Evolutionary conservation across 1,284 basidiomycete species (phyloP), one percentile per base, ranked within the genome.

Genomic region (Violaceomyces palustris): DNA sequence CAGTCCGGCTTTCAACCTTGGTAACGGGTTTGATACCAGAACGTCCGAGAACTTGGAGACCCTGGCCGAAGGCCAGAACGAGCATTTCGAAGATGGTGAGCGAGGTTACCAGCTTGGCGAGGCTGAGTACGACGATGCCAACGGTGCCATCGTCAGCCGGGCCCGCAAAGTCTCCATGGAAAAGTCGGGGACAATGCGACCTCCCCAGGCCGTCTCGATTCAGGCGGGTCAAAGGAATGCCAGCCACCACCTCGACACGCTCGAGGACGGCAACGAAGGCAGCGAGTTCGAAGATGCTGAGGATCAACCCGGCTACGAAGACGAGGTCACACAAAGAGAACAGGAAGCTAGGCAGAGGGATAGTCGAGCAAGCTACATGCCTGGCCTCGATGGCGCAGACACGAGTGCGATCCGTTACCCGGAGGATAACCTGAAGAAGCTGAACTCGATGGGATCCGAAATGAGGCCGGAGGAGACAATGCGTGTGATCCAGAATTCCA

Each of bases 261-360:
- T 48, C 9, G 50, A 46, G 1, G 50, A 53, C 10, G n/a, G n/a
- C n/a, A n/a, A n/a, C n/a, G 58, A 57, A 18, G 38, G 6, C 10
- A 34, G 33, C 23, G 47, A 55, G 2, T 67, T 67, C 31, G 59
- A 67, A 29, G 64, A 67, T 41, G 62, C 64, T 5, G 62, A 64
- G 28, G 59, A 57, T 21, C 58, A 50, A 12, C 50, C 47, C 1
- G 31, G 31, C 0, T 36, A 23, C 6, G 32, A 19, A 11, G 32
- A 34, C 10, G 17, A 34, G 4, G 32, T 34, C 5, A 4, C 14
- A 12, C 32, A 15, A 5, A 17, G 32, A 32, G 17, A 50, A 50
- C 42, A 53, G 49, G 12, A 57, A 57, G 41, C 25, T 53, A 46
- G 3, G 44, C 52, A 6, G 24, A 25, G 23, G 8, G 26, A 14